phyloP scores from a whole-genome alignment of 2,329 filamentous ascomycete species.

The Aureobasidium sp. region DNA sequence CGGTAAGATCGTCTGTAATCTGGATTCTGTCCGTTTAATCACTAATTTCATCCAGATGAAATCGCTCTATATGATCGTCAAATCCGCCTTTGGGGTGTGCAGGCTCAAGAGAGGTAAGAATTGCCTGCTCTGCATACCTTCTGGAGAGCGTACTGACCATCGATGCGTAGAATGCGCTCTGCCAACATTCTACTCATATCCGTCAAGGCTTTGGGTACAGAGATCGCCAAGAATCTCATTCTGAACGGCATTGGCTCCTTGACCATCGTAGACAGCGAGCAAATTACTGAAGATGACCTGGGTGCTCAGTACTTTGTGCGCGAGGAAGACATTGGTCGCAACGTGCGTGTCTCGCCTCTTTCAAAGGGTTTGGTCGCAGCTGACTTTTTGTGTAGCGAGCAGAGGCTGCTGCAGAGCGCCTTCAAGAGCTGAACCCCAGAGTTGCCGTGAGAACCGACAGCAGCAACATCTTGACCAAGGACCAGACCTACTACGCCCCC shows the following conservation, averaged over 20 bases:
- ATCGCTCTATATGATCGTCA: slow-evolving; percentile 96
- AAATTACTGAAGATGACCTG: slow-evolving; percentile 71
- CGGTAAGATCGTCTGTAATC: not conserved
- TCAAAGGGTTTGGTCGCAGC: not conserved
- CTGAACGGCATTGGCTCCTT: slow-evolving; percentile 86
- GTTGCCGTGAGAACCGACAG: slow-evolving; percentile 66
- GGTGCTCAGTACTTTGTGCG: slow-evolving; percentile 65
- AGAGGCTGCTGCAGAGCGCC: slow-evolving; percentile 66
- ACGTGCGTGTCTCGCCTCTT: slow-evolving; percentile 39
- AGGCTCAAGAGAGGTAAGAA: slow-evolving; percentile 63
- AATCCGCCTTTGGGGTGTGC: slow-evolving; percentile 93
- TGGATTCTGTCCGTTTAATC: not conserved
- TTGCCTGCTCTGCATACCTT: slow-evolving; percentile 35
- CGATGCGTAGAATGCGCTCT: slow-evolving; percentile 56
- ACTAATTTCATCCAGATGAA: slow-evolving; percentile 56
- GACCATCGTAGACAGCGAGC: slow-evolving; percentile 74
- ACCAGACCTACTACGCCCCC: slow-evolving; percentile 64
- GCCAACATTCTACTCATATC: slow-evolving; percentile 87
- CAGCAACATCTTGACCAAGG: slow-evolving; percentile 59
- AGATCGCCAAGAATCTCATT: slow-evolving; percentile 95
- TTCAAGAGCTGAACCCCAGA: slow-evolving; percentile 83
- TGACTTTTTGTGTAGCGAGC: slow-evolving; percentile 53
- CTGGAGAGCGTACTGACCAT: not conserved
- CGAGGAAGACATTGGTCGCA: slow-evolving; percentile 66
- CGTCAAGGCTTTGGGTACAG: slow-evolving; percentile 80